Evolutionary conservation across 768 basidiomycete species (phyloP), one percentile per base, ranked within the genome.

Genomic region (Coprinopsis cinerea): DNA sequence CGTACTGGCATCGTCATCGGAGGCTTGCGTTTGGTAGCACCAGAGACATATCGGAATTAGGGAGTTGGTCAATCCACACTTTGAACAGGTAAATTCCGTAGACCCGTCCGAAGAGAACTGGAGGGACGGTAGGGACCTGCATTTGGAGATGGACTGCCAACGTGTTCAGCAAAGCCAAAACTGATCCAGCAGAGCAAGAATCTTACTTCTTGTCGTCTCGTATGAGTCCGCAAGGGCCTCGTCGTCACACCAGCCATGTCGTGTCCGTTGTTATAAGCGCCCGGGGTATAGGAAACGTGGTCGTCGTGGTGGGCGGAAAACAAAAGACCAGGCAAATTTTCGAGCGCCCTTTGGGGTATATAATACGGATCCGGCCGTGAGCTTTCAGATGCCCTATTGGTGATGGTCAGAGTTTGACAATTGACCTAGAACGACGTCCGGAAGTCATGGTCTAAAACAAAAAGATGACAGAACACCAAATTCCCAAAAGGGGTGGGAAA

Each of bases 351-450:
- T 22, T 5, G 4, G 44, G 44, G 44, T 45, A 45, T 45, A 28
- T 27, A 17, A 32, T 18, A 45, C 44, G 44, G 44, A 45, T 45
- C 44, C 44, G 4, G 44, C 44, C 44, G 44, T 45, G 15, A n/a
- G 6, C 13, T 32, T 7, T 32, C 9, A 15, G 30, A 32, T 18
- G 17, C 37, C 13, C 24, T 43, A 22, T 22, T 22, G 18, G 41
- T 24, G 23, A 26, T 23, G 17, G 41, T 45, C 26, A 45, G 18
- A 27, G 27, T 22, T 26, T 23, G 42, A 43, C 42, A 43, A 43
- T 23, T 26, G 42, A 4, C 18, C 7, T 9, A 40, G 11, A 43
- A 23, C 9, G 37, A 40, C 24, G 20, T 23, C 10, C 42, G 6
- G 42, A 7, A 32, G 30, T 9, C 30, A 15, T 32, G 7, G 30